phyloP scores from a whole-genome alignment of 805 yeast genomes.

The Zygoascus biomembranicola region DNA sequence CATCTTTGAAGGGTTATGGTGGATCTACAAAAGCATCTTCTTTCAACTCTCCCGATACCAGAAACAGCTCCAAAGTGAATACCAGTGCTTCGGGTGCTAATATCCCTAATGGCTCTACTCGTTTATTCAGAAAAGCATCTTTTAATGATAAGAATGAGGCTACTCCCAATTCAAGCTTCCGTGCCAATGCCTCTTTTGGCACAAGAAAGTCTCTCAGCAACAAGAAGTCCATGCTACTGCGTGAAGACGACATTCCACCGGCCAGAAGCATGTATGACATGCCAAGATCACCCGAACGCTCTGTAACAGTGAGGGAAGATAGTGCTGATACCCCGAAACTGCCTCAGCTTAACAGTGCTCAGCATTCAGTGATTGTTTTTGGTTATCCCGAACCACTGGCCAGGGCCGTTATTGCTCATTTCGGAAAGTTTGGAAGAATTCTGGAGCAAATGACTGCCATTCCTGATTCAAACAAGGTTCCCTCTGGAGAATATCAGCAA shows the following conservation, averaged over 20 bases:
- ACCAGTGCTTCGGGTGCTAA: not conserved
- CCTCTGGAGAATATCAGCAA: conserved; percentile 9
- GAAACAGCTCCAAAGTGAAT: not conserved
- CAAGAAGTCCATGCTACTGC: conserved; percentile 11
- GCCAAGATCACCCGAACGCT: conserved; percentile 1
- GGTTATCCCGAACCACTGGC: conserved; percentile 82
- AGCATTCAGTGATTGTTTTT: conserved; percentile 62
- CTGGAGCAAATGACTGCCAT: conserved; percentile 60
- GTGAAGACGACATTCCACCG: conserved; percentile 19
- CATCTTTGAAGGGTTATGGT: not conserved
- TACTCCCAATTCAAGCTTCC: not conserved
- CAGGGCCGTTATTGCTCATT: conserved; percentile 57
- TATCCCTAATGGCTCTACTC: not conserved
- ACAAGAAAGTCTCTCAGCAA: conserved; percentile 19
- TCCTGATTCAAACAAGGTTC: conserved; percentile 23
- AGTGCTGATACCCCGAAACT: not conserved
- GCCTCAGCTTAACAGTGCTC: not conserved
- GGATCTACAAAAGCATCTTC: not conserved
- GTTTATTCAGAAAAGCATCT: not conserved
- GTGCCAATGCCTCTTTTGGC: conserved; percentile 18
- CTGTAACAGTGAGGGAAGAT: not conserved
- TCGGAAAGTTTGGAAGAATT: conserved; percentile 70
- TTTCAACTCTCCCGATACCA: not conserved
- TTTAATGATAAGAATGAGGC: not conserved
- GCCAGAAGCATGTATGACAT: conserved; percentile 18